Base-by-base conservation (phyloP, 1,284 basidiomycete species). In the Trichosporon inkin region DNA sequence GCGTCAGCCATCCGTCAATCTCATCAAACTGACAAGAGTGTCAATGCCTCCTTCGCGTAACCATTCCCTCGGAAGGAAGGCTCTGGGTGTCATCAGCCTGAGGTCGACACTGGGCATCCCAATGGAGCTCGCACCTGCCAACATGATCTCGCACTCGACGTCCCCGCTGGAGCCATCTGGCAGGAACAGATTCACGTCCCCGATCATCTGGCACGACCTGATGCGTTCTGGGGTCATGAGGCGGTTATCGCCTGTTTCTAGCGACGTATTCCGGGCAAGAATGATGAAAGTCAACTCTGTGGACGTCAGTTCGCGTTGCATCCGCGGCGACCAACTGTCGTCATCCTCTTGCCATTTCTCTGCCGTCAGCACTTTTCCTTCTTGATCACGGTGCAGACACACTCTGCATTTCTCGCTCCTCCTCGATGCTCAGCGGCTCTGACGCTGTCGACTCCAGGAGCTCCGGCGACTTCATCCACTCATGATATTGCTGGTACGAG, bases 381-480 rank as follows among this genome's bases (percentile, higher is more conserved):
- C 19, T 53, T 28, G n/a, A 39, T 10, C 10, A 8, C n/a, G 14
- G 11, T n/a, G 17, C 28, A n/a, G 10, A 80, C 85, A 58, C 70
- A 92, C 91, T 81, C 76, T 97, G 93, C 93, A 98, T 97, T 19
- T 88, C 88, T 65, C 88, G 88, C 71, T 97, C 95, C 71, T 95
- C 85, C 56, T 89, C 86, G 10, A 93, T 79, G 0, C 83, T 84
- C 38, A 98, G 81, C 6, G 87, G 86, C 70, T 96, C 92, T 58
- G 89, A 92, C 1, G 93, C 92, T 0, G 92, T 98, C 35, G 88
- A 81, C 63, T 86, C 83, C 54, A 87, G 84, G 54, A 98, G 80
- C 64, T 86, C 84, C 14, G 84, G 83, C 73, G 85, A 84, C 52
- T 84, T 81, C 94, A 98, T 96, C 94, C 94, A 98, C 68, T 84